Evolutionary conservation across 345 rosid genomes (phyloP).

Genomic region (Corchorus capsularis): DNA sequence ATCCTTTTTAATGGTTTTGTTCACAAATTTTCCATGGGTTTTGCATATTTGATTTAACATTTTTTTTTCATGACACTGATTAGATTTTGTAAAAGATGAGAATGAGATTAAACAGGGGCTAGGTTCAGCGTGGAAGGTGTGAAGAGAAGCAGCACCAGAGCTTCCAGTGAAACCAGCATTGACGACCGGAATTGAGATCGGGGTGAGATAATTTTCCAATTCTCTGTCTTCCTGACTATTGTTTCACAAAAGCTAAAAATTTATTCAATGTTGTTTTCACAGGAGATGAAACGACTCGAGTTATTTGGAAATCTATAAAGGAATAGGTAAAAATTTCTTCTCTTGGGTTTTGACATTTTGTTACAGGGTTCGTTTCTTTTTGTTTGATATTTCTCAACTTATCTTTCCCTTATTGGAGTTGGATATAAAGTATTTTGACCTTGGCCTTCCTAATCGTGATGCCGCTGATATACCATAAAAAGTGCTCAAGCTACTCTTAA

Average conservation of each 20-base stretch:
- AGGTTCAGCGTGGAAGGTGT: too few relatives aligned
- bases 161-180: too few relatives aligned
- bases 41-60: too few relatives aligned
- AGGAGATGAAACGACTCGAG: constrained; percentile 86
- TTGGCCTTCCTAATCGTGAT: constrained; percentile 64
- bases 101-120: too few relatives aligned
- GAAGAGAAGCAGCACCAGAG: too few relatives aligned
- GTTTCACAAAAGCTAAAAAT: not conserved
- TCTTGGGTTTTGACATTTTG: not conserved
- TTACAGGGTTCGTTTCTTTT: not conserved
- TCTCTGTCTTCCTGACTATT: not conserved
- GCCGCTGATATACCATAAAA: constrained; percentile 63
- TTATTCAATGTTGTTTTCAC: constrained; percentile 17
- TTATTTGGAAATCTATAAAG: constrained; percentile 72
- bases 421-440: constrained; percentile 75
- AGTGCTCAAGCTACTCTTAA: constrained; percentile 80
- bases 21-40: too few relatives aligned
- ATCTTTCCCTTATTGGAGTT: constrained; percentile 74
- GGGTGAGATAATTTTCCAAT: constrained; percentile 40
- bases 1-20: too few relatives aligned
- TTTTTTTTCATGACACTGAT: too few relatives aligned
- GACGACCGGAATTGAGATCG: too few relatives aligned
- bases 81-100: too few relatives aligned
- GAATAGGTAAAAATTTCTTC: constrained; percentile 47
- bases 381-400: not conserved